phyloP scores from a whole-genome alignment of 1,284 basidiomycete genomes.

The Rhodofomes roseus region DNA sequence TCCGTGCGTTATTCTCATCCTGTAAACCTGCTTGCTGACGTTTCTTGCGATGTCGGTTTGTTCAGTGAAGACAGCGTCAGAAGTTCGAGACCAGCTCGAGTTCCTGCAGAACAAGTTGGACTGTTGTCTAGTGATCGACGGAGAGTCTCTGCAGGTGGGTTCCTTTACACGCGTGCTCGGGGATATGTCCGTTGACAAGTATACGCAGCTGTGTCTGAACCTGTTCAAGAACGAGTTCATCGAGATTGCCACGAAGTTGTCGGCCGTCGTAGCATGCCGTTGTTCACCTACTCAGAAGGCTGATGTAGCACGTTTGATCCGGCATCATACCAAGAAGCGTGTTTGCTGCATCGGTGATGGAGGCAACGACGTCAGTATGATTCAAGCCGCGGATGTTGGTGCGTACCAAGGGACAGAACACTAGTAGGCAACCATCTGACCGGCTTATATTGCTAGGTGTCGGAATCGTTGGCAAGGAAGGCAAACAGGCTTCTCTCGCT shows the following conservation, averaged over 20 bases:
- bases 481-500: conserved; percentile 95
- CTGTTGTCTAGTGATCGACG: conserved; percentile 98
- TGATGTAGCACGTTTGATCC: conserved; percentile 91
- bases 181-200: not conserved
- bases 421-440: not conserved
- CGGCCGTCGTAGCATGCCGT: conserved; percentile 95
- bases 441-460: conserved; percentile 54
- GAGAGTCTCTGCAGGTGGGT: conserved; percentile 88
- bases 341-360: conserved; percentile 98
- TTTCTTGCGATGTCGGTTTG: conserved; percentile 6
- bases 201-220: conserved; percentile 76
- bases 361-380: conserved; percentile 96
- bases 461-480: conserved; percentile 98
- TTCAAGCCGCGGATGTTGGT: conserved; percentile 94
- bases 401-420: conserved; percentile 28
- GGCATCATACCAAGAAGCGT: conserved; percentile 85
- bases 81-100: conserved; percentile 88
- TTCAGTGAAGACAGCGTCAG: conserved; percentile 78
- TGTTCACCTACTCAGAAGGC: conserved; percentile 99
- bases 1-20: conserved; percentile 37
- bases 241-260: conserved; percentile 92
- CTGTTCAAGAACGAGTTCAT: conserved; percentile 93
- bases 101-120: conserved; percentile 94
- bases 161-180: not conserved
- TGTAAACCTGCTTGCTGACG: not conserved